Percentiles rank a stretch among this genome's conserved stretches.
Conservation (phyloP, 768 basidiomycete genomes). For the Cystofilobasidium capitatum region DNA sequence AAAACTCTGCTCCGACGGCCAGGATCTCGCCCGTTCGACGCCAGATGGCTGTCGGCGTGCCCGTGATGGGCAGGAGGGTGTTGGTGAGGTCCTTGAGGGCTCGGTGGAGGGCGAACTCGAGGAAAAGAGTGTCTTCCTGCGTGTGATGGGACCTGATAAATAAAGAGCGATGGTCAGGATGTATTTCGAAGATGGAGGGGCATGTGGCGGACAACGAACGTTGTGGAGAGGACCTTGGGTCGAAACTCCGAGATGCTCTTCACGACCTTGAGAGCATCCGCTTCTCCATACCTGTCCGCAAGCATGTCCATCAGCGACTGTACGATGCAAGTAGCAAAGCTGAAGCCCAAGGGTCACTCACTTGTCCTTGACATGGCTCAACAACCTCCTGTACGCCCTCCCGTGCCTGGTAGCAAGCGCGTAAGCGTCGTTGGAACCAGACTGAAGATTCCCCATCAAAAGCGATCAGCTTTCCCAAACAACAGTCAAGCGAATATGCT, state of each 20-base stretch:
- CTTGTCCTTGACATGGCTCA: constrained; percentile 6
- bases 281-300: not conserved
- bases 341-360: not conserved
- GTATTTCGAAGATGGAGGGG: not conserved
- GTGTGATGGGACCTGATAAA: constrained; percentile 4
- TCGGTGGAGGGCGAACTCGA: constrained; percentile 5
- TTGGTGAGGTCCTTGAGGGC: constrained; percentile 7
- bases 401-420: constrained; percentile 5
- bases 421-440: not conserved
- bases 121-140: not conserved
- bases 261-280: constrained; percentile 16
- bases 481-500: not conserved
- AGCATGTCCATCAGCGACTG: too few relatives aligned
- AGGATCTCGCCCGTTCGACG: constrained; percentile 96
- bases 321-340: too few relatives aligned
- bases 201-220: constrained; percentile 6
- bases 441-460: not conserved
- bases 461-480: not conserved
- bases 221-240: constrained; percentile 20
- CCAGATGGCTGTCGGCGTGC: constrained; percentile 52
- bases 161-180: not conserved
- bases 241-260: constrained; percentile 21
- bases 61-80: constrained; percentile 16
- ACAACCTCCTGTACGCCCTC: not conserved
- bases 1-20: constrained; percentile 91